Conservation (phyloP, 2,329 filamentous ascomycete species). For the Aspergillus felis region DNA sequence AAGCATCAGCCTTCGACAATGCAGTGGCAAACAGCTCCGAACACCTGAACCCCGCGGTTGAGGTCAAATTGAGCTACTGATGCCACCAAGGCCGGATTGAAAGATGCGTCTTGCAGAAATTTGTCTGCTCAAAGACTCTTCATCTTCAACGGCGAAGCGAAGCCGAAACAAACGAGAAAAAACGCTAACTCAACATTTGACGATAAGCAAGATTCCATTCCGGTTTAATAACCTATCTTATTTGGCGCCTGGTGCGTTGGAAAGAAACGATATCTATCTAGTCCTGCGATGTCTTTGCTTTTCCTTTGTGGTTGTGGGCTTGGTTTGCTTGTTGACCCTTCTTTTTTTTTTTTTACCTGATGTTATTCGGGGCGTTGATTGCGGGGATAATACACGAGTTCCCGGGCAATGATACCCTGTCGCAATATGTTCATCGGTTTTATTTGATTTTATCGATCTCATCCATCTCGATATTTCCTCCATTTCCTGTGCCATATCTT, state of each 20-base stretch:
- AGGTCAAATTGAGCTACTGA: conserved; percentile 54
- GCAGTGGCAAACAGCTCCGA: conserved; percentile 9
- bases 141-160: neutral
- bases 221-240: neutral
- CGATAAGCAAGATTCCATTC: neutral
- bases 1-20: conserved; percentile 48
- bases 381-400: conserved; percentile 41
- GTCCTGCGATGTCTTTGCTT: neutral
- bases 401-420: conserved; percentile 40
- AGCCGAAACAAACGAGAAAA: neutral
- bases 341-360: neutral
- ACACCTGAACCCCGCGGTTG: conserved; percentile 26
- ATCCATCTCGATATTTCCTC: conserved; percentile 11
- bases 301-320: conserved; percentile 7
- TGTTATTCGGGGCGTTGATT: conserved; percentile 29
- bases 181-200: neutral
- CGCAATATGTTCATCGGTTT: conserved; percentile 15
- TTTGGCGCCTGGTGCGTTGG: conserved; percentile 19
- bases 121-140: neutral
- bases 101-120: neutral
- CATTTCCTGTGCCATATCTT: conserved; percentile 21
- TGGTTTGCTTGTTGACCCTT: conserved; percentile 1
- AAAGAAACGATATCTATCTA: conserved; percentile 2
- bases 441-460: conserved; percentile 4
- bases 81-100: conserved; percentile 31